These are phyloP conservation scores for Penicillium sp. DNA, from an alignment of 2,329 filamentous ascomycete species.

Conservation along the genomic window DNA sequence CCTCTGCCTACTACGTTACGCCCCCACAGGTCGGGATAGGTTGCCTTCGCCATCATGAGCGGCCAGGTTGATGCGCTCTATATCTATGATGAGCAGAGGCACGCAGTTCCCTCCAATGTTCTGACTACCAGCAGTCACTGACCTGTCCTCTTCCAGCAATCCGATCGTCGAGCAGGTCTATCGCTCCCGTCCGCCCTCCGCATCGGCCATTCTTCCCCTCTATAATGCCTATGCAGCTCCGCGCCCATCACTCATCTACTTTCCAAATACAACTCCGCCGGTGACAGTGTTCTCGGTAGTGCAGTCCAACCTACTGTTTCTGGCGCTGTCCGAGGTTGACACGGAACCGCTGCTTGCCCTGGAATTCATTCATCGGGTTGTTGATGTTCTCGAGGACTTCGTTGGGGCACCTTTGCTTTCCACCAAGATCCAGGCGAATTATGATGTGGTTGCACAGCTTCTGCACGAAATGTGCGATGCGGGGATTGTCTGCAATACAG, in stretches of 20 bases:
- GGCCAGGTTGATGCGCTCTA: conserved; percentile 89
- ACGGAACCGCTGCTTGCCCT: conserved; percentile 81
- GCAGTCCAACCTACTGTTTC: conserved; percentile 79
- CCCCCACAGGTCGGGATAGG: too few relatives aligned
- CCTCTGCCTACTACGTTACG: too few relatives aligned
- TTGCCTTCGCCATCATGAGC: conserved; percentile 64
- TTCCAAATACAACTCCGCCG: conserved; percentile 70
- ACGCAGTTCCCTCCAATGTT: too few relatives aligned
- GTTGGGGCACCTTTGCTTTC: conserved; percentile 77
- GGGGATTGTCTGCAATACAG: conserved; percentile 78
- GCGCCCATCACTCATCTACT: conserved; percentile 75
- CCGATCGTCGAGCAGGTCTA: conserved; percentile 84
- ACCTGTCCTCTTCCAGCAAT: conserved; percentile 48
- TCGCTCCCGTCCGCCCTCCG: conserved; percentile 67
- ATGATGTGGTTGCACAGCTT: conserved; percentile 88
- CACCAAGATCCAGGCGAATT: conserved; percentile 76
- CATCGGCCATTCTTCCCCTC: conserved; percentile 67
- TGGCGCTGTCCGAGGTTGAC: conserved; percentile 76
- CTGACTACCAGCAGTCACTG: conserved; percentile 7
- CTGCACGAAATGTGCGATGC: conserved; percentile 94
- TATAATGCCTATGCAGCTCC: conserved; percentile 76
- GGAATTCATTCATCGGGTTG: conserved; percentile 85
- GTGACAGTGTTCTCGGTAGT: conserved; percentile 77
- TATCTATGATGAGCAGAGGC: conserved; percentile 90
- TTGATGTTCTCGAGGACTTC: conserved; percentile 91